A percentile compares a stretch with the other conserved stretches of the same genome.
These are phyloP conservation scores for Vaccinium macrocarpon DNA, from an alignment of 148 eudicot species.

Conservation along the genomic window DNA sequence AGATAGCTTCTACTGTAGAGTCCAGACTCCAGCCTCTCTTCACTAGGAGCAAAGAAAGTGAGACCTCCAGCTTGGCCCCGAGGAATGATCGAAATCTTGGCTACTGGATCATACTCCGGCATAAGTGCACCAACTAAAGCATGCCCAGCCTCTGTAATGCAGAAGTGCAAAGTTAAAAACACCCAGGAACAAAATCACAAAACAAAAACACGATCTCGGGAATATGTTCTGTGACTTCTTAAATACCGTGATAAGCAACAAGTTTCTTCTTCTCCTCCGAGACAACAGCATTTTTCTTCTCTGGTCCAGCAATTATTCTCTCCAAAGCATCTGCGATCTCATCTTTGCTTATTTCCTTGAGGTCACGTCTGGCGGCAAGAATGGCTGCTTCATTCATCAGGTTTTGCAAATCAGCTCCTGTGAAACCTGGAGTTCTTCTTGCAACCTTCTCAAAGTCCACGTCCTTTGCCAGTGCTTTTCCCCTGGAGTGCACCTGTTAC, in stretches of 20 bases:
- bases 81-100: constrained; percentile 96
- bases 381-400: constrained; percentile 99
- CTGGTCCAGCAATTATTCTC: constrained; percentile 99
- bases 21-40: constrained; percentile 96
- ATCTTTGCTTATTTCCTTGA: constrained; percentile 98
- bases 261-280: constrained; percentile 96
- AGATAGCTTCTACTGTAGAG: constrained; percentile 95
- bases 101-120: constrained; percentile 99
- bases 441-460: constrained; percentile 95
- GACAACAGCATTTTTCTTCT: constrained; percentile 99
- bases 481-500: constrained; percentile 88
- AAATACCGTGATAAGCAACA: constrained; percentile 91
- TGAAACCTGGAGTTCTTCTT: constrained; percentile 98
- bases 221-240: neutral
- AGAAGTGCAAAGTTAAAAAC: constrained; percentile 6
- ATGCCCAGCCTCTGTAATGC: constrained; percentile 91
- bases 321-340: constrained; percentile 97
- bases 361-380: constrained; percentile 95
- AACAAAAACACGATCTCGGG: neutral
- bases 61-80: constrained; percentile 99
- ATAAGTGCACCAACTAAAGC: constrained; percentile 96
- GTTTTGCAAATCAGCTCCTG: constrained; percentile 97
- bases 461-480: constrained; percentile 97
- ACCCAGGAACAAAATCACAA: neutral
- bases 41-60: constrained; percentile 98